These are phyloP conservation scores for Penicillium polonicum DNA, from an alignment of 2,329 filamentous ascomycete species.

Conservation along the genomic window DNA sequence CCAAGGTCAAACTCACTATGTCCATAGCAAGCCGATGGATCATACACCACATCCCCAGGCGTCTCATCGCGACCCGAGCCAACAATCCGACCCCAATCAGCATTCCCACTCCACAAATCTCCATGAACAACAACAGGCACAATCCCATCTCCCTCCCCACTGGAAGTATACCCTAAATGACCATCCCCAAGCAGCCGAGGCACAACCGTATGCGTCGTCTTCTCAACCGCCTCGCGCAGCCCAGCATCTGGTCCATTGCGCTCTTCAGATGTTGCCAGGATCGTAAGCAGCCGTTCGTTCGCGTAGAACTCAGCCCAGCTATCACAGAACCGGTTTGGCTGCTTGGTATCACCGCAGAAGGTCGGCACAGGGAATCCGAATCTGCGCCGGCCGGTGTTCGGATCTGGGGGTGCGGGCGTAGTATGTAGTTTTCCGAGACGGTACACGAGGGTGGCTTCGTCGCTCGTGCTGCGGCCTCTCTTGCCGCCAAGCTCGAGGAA, in stretches of 20 bases:
- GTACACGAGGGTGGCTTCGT: constrained; percentile 56
- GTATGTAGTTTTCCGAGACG: constrained; percentile 79
- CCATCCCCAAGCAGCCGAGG: constrained; percentile 71
- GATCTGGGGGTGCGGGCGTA: constrained; percentile 61
- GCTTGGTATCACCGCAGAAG: constrained; percentile 80
- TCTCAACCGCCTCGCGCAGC: constrained; percentile 63
- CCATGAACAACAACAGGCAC: constrained; percentile 83
- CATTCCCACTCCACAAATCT: constrained; percentile 91
- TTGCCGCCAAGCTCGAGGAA: constrained; percentile 66
- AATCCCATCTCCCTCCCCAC: constrained; percentile 54
- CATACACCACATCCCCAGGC: constrained; percentile 75
- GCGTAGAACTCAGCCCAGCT: constrained; percentile 88
- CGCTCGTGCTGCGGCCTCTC: constrained; percentile 51
- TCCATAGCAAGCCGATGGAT: constrained; percentile 77
- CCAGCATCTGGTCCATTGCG: constrained; percentile 65
- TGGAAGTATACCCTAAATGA: constrained; percentile 54
- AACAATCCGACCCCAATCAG: constrained; percentile 63
- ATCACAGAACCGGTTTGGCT: constrained; percentile 70
- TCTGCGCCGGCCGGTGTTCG: constrained; percentile 44
- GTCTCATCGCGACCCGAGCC: constrained; percentile 43
- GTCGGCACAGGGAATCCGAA: constrained; percentile 86
- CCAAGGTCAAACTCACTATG: constrained; percentile 89
- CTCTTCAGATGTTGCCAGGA: constrained; percentile 58
- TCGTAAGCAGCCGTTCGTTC: constrained; percentile 67
- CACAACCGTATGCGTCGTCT: constrained; percentile 64